Base-by-base conservation (phyloP, 306 rosid species). In the cucumber (Cucumis sativus) region DNA sequence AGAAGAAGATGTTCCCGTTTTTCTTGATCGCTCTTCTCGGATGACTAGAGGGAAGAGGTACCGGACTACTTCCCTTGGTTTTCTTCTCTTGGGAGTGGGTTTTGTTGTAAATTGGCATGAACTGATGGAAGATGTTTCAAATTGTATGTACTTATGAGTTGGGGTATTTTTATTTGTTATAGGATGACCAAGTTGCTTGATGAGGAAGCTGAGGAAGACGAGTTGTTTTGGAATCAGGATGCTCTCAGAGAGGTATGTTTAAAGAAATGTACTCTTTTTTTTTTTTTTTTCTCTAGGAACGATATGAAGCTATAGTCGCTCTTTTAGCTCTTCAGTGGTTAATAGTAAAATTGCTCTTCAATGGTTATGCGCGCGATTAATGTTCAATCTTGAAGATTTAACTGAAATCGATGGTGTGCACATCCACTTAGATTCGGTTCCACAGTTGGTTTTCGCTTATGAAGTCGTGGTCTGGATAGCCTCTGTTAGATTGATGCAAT, bases 211-310 rank as follows among this genome's bases (percentile, higher is more conserved):
- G 90, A 95, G 79, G 93, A 89, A 77, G 96, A 95, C 65, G 99
- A 95, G 49, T 6, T 82, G 79, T 95, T 95, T 84, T 95, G 97
- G 99, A 89, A 82, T 84, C 97, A 92, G 80, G 97, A 92, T 1
- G 97, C 99, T 84, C 97, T 95, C 57, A 91, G 88, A 84, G 96
- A 95, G 11, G 95, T 90, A 40, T 25, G 11, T 70, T 47, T 69
- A 5, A 9, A 41, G n/a, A 17, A 5, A 9, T 73, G 4, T 52
- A 18, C 6, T 9, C 3, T 6, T 23, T 23, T 23, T n/a, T 4
- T 20, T 16, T 2, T 12, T 12, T 33, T 11, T 3, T 20, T 61
- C 43, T 35, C 18, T 72, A 51, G 51, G 6, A 33, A 49, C 17
- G 10, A 39, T 49, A 6, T 33, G 57, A 10, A 28, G 20, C 11